Evolutionary conservation across 2,329 filamentous ascomycete species (phyloP).

Genomic region (Aspergillus quadricinctus): DNA sequence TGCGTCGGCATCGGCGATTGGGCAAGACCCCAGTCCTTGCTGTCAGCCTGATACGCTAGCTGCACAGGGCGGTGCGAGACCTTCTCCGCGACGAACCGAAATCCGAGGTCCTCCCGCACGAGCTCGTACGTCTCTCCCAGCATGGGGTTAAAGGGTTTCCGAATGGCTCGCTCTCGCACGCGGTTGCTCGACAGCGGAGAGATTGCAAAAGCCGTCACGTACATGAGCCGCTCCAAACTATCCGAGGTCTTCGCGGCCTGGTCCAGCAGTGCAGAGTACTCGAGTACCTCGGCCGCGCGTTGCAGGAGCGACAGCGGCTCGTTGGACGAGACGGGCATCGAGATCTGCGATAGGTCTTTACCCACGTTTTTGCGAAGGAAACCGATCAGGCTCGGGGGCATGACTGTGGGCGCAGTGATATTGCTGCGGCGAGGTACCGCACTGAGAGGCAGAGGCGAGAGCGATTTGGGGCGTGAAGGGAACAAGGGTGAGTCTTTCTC

Average conservation of each 20-base stretch:
- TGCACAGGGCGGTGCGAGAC: slow-evolving; percentile 88
- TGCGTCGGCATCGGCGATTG: slow-evolving; percentile 86
- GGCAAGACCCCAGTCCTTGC: slow-evolving; percentile 75
- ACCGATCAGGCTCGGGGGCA: slow-evolving; percentile 85
- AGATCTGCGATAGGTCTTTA: slow-evolving; percentile 93
- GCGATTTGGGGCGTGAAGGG: slow-evolving; percentile 68
- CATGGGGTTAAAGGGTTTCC: slow-evolving; percentile 96
- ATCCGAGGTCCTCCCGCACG: slow-evolving; percentile 78
- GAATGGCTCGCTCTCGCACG: slow-evolving; percentile 83
- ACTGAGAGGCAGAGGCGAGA: slow-evolving; percentile 72
- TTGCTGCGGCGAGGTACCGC: slow-evolving; percentile 62
- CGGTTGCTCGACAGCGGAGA: slow-evolving; percentile 78
- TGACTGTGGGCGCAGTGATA: slow-evolving; percentile 68
- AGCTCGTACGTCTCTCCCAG: slow-evolving; percentile 95
- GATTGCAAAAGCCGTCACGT: slow-evolving; percentile 85
- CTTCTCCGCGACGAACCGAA: slow-evolving; percentile 92
- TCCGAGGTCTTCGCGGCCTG: slow-evolving; percentile 57
- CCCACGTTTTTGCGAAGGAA: slow-evolving; percentile 97
- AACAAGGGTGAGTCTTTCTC: slow-evolving; percentile 53
- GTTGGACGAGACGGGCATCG: slow-evolving; percentile 95
- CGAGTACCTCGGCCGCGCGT: slow-evolving; percentile 81
- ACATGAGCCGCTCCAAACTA: slow-evolving; percentile 69
- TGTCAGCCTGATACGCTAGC: slow-evolving; percentile 89
- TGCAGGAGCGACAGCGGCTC: slow-evolving; percentile 87
- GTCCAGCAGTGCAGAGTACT: slow-evolving; percentile 83